Conservation (phyloP, 2,329 filamentous ascomycete species). For the Colletotrichum tofieldiae region DNA sequence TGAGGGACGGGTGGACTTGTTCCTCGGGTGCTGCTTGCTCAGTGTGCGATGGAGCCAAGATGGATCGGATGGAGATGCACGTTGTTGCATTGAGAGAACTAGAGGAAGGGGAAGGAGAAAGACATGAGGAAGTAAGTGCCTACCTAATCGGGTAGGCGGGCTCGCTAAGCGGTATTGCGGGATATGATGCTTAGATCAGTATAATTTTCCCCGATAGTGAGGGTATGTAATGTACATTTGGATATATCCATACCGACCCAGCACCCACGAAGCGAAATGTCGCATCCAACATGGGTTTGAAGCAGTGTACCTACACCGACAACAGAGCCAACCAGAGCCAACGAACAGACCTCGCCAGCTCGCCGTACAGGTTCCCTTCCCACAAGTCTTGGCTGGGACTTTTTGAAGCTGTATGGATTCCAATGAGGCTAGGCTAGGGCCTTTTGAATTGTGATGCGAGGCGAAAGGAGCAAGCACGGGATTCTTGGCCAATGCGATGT, state of each 20-base stretch:
- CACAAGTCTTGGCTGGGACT: constrained; percentile 24
- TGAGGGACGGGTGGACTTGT: neutral
- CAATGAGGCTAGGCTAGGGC: constrained; percentile 1
- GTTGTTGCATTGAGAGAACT: neutral
- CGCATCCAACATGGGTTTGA: too few relatives aligned
- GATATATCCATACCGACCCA: neutral
- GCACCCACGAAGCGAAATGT: neutral
- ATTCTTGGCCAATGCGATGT: constrained; percentile 3
- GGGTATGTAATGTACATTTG: too few relatives aligned
- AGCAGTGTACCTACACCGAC: neutral
- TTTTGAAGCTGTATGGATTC: constrained; percentile 21
- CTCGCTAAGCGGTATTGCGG: neutral
- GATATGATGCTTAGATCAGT: neutral
- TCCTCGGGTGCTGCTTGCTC: neutral
- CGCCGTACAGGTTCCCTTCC: constrained; percentile 18
- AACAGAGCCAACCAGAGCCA: neutral
- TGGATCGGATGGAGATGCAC: neutral
- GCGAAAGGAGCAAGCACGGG: neutral
- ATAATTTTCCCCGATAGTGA: neutral
- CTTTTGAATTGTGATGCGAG: neutral
- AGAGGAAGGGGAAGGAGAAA: constrained; percentile 17
- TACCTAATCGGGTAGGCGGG: constrained; percentile 35
- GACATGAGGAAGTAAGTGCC: constrained; percentile 5
- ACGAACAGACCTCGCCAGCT: neutral
- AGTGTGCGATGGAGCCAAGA: neutral